Evolutionary conservation across 768 basidiomycete species (phyloP).

Genomic region (Suillus subaureus): DNA sequence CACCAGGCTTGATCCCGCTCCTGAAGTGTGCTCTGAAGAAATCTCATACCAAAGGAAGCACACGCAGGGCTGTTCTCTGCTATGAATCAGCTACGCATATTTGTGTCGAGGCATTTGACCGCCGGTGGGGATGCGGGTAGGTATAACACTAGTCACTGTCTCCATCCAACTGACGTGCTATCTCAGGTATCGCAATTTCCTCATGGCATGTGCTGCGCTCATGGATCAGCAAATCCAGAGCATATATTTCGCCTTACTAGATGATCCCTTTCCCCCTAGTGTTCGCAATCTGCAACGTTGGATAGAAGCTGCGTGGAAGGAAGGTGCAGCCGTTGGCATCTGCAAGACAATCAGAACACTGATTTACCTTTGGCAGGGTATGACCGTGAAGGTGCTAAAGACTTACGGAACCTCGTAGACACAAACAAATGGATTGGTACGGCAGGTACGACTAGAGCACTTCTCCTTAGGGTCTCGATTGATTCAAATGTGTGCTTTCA

Average conservation of each 20-base stretch:
- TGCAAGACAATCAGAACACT: background rate
- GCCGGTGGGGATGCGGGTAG: slow-evolving; percentile 74
- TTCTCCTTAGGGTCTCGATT: background rate
- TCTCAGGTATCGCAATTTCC: slow-evolving; percentile 76
- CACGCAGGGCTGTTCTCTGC: slow-evolving; percentile 64
- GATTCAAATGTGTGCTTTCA: slow-evolving; percentile 28
- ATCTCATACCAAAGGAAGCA: slow-evolving; percentile 51
- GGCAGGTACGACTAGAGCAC: slow-evolving; percentile 48
- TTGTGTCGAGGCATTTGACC: slow-evolving; percentile 59
- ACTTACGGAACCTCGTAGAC: slow-evolving; percentile 57
- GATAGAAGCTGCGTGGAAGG: slow-evolving; percentile 83
- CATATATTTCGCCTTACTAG: slow-evolving; percentile 62
- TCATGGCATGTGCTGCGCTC: slow-evolving; percentile 75
- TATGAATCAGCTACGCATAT: slow-evolving; percentile 64
- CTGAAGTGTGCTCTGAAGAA: slow-evolving; percentile 56
- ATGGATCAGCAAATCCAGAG: slow-evolving; percentile 67
- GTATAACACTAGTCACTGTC: slow-evolving; percentile 21
- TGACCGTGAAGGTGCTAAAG: slow-evolving; percentile 65
- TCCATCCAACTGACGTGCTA: slow-evolving; percentile 2
- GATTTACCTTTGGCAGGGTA: slow-evolving; percentile 50
- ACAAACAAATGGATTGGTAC: slow-evolving; percentile 83
- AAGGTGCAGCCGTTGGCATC: slow-evolving; percentile 41
- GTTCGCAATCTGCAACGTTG: slow-evolving; percentile 74
- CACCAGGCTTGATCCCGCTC: slow-evolving; percentile 63
- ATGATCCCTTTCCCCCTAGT: slow-evolving; percentile 60